Percentiles rank a stretch among this genome's conserved stretches.
phyloP scores from a whole-genome alignment of 108 stramenopile genomes.

The Aureococcus anophagefferens region DNA sequence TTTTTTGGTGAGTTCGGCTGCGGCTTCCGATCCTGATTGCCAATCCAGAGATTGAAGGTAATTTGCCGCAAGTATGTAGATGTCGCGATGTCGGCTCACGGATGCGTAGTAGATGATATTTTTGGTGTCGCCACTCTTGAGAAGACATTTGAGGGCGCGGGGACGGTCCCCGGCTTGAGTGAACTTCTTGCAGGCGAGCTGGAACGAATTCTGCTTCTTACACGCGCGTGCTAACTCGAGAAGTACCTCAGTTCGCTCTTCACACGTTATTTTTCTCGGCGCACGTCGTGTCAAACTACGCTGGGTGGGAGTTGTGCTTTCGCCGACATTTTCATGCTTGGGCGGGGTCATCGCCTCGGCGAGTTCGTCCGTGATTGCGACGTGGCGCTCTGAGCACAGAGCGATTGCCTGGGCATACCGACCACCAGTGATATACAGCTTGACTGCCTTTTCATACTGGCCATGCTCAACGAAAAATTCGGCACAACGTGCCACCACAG shows the following conservation, averaged over 20 bases:
- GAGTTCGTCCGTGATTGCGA: constrained; percentile 41
- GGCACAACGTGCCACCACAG: constrained; percentile 26
- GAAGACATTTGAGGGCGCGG: constrained; percentile 54
- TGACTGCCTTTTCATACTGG: constrained; percentile 51
- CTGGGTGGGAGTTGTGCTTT: no score
- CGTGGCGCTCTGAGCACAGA: constrained; percentile 38
- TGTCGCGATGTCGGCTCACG: constrained; percentile 38
- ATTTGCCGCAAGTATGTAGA: constrained; percentile 61
- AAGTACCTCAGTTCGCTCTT: constrained; percentile 22
- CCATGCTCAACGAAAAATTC: constrained; percentile 47
- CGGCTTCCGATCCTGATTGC: constrained; percentile 15
- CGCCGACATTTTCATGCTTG: not conserved
- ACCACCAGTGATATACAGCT: constrained; percentile 30
- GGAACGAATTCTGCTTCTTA: constrained; percentile 45
- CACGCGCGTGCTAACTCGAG: constrained; percentile 35
- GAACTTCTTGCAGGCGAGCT: constrained; percentile 60
- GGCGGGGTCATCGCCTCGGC: constrained; percentile 40
- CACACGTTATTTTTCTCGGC: constrained; percentile 8
- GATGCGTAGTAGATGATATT: constrained; percentile 54
- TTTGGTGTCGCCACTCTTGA: constrained; percentile 54
- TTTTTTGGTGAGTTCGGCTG: constrained; percentile 46
- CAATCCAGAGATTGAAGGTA: constrained; percentile 59
- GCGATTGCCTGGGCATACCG: constrained; percentile 34
- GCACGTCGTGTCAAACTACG: no score
- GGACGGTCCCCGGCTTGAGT: constrained; percentile 58